Evolutionary conservation across 2,329 filamentous ascomycete species (phyloP).

Genomic region (Sporothrix curviconia): DNA sequence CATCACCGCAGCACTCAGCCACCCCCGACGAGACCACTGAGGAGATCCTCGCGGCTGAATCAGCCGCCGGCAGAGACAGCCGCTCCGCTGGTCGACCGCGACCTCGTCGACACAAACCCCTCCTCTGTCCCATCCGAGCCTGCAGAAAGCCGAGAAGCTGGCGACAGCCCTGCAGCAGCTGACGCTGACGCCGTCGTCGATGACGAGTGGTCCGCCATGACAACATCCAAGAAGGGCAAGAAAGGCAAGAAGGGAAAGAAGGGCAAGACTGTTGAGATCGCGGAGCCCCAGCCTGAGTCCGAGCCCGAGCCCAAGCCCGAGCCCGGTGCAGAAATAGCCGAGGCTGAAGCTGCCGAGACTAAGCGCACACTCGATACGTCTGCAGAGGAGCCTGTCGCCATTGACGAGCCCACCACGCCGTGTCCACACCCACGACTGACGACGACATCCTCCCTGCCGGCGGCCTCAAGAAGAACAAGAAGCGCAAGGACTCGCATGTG

Average conservation of each 20-base stretch:
- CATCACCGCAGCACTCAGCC: not conserved
- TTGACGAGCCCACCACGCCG: no score
- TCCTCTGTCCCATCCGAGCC: no score
- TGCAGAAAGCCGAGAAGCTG: slow-evolving; percentile 1
- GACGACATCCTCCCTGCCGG: not conserved
- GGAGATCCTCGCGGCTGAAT: slow-evolving; percentile 5
- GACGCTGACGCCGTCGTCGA: slow-evolving; percentile 6
- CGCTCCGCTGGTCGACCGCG: not conserved
- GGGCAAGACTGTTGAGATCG: not conserved
- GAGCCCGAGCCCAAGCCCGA: no score
- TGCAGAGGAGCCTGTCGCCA: no score
- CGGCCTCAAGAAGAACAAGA: slow-evolving; percentile 7
- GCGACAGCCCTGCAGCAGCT: slow-evolving; percentile 13
- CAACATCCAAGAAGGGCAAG: not conserved
- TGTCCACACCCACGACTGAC: no score
- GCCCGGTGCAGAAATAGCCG: no score
- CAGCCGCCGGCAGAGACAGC: slow-evolving; percentile 1
- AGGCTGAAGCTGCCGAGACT: not conserved
- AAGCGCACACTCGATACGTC: not conserved
- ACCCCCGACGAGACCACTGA: not conserved
- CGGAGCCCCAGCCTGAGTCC: not conserved
- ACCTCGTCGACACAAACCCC: no score
- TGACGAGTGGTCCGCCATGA: not conserved
- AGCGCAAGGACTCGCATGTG: slow-evolving; percentile 11
- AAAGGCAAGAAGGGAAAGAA: slow-evolving; percentile 13